Conservation (phyloP, 495 filamentous ascomycete genomes). For the Talaromyces wortmannii region DNA sequence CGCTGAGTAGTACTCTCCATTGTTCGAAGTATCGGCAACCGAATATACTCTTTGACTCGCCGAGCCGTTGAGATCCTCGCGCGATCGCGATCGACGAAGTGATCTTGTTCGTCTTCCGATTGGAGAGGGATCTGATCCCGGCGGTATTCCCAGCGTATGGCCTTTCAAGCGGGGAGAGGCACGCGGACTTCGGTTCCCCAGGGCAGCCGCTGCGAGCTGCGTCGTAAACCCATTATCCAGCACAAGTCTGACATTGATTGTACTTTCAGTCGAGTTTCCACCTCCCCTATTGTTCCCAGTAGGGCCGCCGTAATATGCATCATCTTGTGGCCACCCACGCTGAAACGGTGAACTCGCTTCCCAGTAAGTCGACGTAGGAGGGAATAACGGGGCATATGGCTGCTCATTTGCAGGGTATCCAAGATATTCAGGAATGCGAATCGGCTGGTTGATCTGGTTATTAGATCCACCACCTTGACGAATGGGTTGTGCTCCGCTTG, state of each 20-base stretch:
- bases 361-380: not conserved
- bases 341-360: not conserved
- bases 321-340: conserved; percentile 2
- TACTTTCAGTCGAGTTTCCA: not conserved
- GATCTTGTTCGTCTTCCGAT: not conserved
- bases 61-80: conserved; percentile 1
- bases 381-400: not conserved
- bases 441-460: not conserved
- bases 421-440: not conserved
- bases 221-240: not conserved
- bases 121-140: not conserved
- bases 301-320: not conserved
- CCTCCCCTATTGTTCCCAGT: not conserved
- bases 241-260: conserved; percentile 1
- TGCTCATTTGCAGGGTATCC: not conserved
- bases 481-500: not conserved
- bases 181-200: not conserved
- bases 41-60: not conserved
- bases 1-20: not conserved
- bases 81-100: conserved; percentile 3
- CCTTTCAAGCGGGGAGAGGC: not conserved
- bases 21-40: not conserved
- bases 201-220: conserved; percentile 1
- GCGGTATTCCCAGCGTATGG: not conserved
- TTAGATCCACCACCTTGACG: not conserved